Base-by-base conservation (phyloP, 495 filamentous ascomycete genomes). In the Trichoderma reesei region DNA sequence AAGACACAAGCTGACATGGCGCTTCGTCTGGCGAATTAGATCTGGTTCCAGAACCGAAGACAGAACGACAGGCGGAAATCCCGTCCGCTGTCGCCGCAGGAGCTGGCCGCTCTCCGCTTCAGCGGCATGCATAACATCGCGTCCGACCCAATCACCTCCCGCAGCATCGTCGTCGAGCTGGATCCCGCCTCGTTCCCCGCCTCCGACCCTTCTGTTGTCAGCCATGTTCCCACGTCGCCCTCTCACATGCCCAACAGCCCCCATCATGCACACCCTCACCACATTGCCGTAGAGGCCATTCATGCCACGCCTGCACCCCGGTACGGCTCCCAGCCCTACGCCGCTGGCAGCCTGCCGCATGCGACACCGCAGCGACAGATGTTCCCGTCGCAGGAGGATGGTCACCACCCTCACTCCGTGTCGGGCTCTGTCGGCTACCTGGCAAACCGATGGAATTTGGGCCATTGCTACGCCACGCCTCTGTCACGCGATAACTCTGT, bases 31-130 rank as follows among this genome's bases (percentile, higher is more conserved):
- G 44, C 63, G 36, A 51, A 38, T 64, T 72, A 98, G 94, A 96
- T 99, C 68, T 99, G 95, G 95, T 99, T 99, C 75, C 95, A 98
- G 72, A 99, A 99, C 69, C 86, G 92, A 72, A 85, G 95, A 66
- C 95, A 99, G 72, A 96, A 92, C 75, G 88, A 92, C 70, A 85
- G 95, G 63, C 85, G 95, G 64, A 96, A 93, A 79, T 89, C 91
- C 63, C 88, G 90, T 66, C 94, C 94, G 34, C 79, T 96, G 20
- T 82, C 91, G 37, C 86, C 90, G 31, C 86, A 95, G 70, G 91
- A 96, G 73, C 83, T 95, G 36, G 79, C 84, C 13, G 82, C 81
- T 36, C 81, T 86, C 26, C 76, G 77, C 65, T 82, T 80, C 67
- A 83, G 82, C 65, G 78, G 79, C 63, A 78, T 82, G 69, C 79